phyloP scores from a whole-genome alignment of 139 green algal genomes.

The Chlorella sp. region DNA sequence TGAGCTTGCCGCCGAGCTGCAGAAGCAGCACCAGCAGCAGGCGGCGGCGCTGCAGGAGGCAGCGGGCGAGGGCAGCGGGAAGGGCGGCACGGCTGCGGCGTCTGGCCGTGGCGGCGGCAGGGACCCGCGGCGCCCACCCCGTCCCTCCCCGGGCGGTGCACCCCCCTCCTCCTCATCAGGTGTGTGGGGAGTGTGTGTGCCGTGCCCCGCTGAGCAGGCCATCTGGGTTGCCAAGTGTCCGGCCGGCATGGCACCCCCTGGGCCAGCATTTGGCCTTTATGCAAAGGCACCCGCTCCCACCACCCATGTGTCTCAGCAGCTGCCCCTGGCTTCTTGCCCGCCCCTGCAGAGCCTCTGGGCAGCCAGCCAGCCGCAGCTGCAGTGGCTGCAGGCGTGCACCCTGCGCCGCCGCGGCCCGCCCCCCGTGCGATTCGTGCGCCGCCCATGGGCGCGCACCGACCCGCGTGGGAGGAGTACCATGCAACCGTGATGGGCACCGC shows the following conservation, averaged over 20 bases:
- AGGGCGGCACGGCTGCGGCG: not conserved
- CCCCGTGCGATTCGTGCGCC: not conserved
- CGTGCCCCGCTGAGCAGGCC: too few species aligned
- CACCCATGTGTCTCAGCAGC: not conserved
- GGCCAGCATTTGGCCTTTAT: not conserved
- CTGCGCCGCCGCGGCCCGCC: not conserved
- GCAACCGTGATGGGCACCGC: constrained; percentile 19
- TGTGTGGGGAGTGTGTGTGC: not conserved
- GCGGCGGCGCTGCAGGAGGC: not conserved
- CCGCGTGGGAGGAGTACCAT: constrained; percentile 10
- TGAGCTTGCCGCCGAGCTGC: constrained; percentile 7
- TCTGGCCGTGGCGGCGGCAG: not conserved
- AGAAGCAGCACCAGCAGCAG: not conserved
- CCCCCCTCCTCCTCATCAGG: not conserved
- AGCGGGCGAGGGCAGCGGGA: not conserved
- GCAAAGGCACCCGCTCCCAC: not conserved
- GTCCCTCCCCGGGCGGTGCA: not conserved
- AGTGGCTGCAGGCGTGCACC: not conserved
- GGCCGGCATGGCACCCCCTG: not conserved
- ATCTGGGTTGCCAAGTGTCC: not conserved
- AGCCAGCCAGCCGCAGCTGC: not conserved
- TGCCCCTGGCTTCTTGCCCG: not conserved
- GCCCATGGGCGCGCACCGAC: not conserved
- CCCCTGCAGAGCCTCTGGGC: not conserved
- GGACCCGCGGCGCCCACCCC: not conserved